phyloP scores from a whole-genome alignment of 768 basidiomycete species.

The Vararia minispora region DNA sequence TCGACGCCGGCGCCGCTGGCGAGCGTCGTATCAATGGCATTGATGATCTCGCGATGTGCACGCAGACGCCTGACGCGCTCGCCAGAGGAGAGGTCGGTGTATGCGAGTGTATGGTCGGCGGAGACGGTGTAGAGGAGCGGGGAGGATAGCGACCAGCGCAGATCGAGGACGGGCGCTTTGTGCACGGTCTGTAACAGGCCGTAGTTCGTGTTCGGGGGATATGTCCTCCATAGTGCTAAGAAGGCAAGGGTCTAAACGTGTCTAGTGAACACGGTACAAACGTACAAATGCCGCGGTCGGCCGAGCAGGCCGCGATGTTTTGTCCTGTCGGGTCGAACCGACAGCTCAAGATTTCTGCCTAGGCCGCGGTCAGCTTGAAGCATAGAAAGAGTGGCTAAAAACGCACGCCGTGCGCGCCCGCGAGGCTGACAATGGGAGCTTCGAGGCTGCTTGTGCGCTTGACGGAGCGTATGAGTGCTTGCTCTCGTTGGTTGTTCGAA shows the following conservation, averaged over 20 bases:
- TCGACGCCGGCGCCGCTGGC: slow-evolving; percentile 78
- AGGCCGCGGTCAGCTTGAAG: neutral
- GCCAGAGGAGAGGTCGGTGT: slow-evolving; percentile 77
- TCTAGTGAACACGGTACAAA: slow-evolving; percentile 14
- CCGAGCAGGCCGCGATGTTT: slow-evolving; percentile 85
- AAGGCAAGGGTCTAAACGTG: no score
- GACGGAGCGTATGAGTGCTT: slow-evolving; percentile 73
- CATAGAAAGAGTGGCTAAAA: neutral
- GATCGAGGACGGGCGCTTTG: slow-evolving; percentile 87
- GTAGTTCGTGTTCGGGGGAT: slow-evolving; percentile 88
- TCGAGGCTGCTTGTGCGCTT: slow-evolving; percentile 89
- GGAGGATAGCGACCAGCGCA: slow-evolving; percentile 78
- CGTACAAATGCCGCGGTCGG: slow-evolving; percentile 85
- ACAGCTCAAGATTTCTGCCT: slow-evolving; percentile 86
- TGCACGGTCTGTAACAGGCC: slow-evolving; percentile 72
- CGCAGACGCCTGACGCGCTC: slow-evolving; percentile 71
- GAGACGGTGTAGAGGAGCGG: slow-evolving; percentile 72
- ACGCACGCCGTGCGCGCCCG: slow-evolving; percentile 78
- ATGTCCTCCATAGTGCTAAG: slow-evolving; percentile 82
- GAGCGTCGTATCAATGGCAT: slow-evolving; percentile 77
- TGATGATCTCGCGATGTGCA: slow-evolving; percentile 88
- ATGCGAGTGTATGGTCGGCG: slow-evolving; percentile 76
- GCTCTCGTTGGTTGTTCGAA: slow-evolving; percentile 57
- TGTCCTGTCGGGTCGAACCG: slow-evolving; percentile 92
- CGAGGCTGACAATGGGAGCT: slow-evolving; percentile 87